Evolutionary conservation across 2,329 filamentous ascomycete genomes (phyloP).

Genomic region (Rhinocladiella similis): DNA sequence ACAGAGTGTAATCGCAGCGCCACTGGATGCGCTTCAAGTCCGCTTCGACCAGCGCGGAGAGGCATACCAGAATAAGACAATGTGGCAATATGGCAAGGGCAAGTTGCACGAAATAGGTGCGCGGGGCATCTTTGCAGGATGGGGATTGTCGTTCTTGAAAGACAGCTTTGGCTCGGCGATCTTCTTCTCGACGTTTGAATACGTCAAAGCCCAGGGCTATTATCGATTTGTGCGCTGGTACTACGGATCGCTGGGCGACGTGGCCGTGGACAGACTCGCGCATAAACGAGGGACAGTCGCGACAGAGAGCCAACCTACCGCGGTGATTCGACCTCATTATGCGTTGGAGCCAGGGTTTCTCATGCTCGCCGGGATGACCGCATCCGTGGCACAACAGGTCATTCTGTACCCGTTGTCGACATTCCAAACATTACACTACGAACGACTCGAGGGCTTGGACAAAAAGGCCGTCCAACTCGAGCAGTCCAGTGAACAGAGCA

Average conservation of each 20-base stretch:
- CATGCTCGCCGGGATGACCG: constrained; percentile 58
- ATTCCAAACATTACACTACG: constrained; percentile 62
- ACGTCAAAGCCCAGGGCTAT: constrained; percentile 62
- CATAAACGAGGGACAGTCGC: constrained; percentile 20
- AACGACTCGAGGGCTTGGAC: constrained; percentile 61
- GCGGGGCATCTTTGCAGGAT: constrained; percentile 65
- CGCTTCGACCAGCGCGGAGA: constrained; percentile 54
- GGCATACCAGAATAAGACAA: constrained; percentile 49
- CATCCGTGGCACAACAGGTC: constrained; percentile 58
- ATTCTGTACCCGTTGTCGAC: constrained; percentile 60
- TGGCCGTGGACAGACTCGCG: constrained; percentile 33
- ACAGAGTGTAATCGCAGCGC: constrained; percentile 63
- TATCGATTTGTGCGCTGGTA: constrained; percentile 61
- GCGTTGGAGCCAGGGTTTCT: constrained; percentile 63
- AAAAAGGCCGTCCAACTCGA: constrained; percentile 43
- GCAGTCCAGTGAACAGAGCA: constrained; percentile 31
- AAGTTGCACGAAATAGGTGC: constrained; percentile 61
- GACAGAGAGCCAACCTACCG: constrained; percentile 24
- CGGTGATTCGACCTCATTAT: constrained; percentile 60
- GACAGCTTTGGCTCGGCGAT: constrained; percentile 61
- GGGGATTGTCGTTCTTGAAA: constrained; percentile 58
- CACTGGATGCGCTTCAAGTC: constrained; percentile 63
- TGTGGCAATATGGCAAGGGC: constrained; percentile 62
- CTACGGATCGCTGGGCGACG: constrained; percentile 47
- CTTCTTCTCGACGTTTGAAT: constrained; percentile 66